Evolutionary conservation across 129 eudicot genomes (phyloP).

Genomic region (Dittrichia graveolens): DNA sequence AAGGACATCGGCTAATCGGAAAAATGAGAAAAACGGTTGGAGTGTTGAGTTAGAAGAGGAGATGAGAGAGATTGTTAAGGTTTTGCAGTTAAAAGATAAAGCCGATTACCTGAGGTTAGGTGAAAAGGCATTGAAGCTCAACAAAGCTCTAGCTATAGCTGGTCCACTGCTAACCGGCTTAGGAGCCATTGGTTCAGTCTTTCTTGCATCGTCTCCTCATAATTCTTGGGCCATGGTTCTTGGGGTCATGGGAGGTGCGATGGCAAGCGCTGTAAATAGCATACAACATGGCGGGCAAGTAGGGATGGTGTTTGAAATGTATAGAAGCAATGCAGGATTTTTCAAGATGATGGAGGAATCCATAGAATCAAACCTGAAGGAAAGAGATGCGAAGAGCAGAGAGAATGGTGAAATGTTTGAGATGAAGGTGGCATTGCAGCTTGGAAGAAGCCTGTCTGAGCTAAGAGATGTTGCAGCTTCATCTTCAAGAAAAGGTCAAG

Average conservation of each 20-base stretch:
- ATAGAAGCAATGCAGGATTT: constrained; percentile 75
- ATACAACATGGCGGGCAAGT: constrained; percentile 84
- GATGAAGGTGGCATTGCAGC: constrained; percentile 66
- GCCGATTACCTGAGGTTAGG: constrained; percentile 68
- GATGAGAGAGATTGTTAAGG: constrained; percentile 53
- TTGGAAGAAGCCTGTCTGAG: constrained; percentile 67
- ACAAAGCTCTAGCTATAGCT: constrained; percentile 54
- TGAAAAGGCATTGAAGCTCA: constrained; percentile 54
- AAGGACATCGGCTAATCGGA: constrained; percentile 6
- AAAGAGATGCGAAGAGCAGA: constrained; percentile 42
- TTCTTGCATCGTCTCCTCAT: constrained; percentile 33
- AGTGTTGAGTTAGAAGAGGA: constrained; percentile 54
- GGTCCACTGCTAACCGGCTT: constrained; percentile 61
- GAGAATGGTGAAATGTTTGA: constrained; percentile 72
- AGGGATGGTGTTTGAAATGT: constrained; percentile 82
- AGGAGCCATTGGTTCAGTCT: constrained; percentile 59
- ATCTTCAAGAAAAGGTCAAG: constrained; percentile 30
- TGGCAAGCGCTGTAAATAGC: constrained; percentile 60
- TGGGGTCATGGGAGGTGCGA: constrained; percentile 62
- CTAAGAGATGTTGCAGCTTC: constrained; percentile 55
- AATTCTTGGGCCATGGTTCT: constrained; percentile 51
- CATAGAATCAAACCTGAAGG: constrained; percentile 51
- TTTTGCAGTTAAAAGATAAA: constrained; percentile 49
- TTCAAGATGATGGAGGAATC: constrained; percentile 55
- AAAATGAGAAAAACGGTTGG: constrained; percentile 46